Conservation (phyloP, 2,329 filamentous ascomycete genomes). For the Calonectria ilicicola region DNA sequence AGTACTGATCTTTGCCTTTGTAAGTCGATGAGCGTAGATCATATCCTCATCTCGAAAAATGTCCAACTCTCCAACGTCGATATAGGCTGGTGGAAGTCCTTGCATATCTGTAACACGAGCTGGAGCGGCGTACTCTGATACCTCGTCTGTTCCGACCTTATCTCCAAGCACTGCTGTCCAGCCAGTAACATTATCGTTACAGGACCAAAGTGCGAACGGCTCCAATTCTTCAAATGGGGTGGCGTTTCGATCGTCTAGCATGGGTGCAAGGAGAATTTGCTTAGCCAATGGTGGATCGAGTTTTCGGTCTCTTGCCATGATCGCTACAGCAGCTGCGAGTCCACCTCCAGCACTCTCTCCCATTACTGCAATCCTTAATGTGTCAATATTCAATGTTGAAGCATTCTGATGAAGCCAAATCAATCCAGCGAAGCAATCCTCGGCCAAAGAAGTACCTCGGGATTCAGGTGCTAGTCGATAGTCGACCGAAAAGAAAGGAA, state of each 20-base stretch:
- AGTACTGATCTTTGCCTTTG: neutral
- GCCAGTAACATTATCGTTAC: neutral
- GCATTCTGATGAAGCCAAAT: neutral
- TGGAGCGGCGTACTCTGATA: neutral
- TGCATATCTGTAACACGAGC: neutral
- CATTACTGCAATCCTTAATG: slow-evolving; percentile 15
- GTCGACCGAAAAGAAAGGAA: slow-evolving; percentile 22
- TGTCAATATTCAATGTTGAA: neutral
- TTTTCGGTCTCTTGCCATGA: slow-evolving; percentile 6
- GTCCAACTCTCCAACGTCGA: slow-evolving; percentile 2
- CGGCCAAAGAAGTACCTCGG: neutral
- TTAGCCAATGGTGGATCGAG: slow-evolving; percentile 4
- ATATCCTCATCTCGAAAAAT: slow-evolving; percentile 1
- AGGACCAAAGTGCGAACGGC: neutral
- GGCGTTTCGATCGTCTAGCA: slow-evolving; percentile 22
- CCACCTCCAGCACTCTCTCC: slow-evolving; percentile 26
- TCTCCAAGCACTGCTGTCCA: neutral
- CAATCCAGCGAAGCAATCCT: slow-evolving; percentile 15
- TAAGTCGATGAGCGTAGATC: neutral
- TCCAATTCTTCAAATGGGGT: neutral
- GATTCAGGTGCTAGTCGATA: slow-evolving; percentile 24
- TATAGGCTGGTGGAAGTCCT: neutral
- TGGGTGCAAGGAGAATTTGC: slow-evolving; percentile 17
- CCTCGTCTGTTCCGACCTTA: neutral
- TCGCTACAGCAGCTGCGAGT: slow-evolving; percentile 4